Evolutionary conservation across 306 rosid genomes (phyloP).

Genomic region (Neltuma alba): DNA sequence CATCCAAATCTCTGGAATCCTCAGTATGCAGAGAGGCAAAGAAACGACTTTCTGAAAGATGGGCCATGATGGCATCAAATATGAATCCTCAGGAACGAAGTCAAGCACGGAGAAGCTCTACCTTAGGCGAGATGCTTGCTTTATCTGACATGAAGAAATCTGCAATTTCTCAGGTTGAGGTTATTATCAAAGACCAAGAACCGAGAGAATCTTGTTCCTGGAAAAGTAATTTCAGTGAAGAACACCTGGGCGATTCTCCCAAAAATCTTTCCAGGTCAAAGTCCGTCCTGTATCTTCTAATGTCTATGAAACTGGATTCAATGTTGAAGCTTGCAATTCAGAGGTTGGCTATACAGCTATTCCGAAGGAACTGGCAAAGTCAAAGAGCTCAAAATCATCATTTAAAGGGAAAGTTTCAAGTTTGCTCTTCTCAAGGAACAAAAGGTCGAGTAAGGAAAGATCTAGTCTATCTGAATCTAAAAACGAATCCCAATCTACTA

Average conservation of each 20-base stretch:
- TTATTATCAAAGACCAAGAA: slow-evolving; percentile 51
- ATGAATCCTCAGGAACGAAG: slow-evolving; percentile 65
- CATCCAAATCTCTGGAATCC: slow-evolving; percentile 85
- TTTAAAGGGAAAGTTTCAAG: slow-evolving; percentile 86
- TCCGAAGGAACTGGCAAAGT: slow-evolving; percentile 52
- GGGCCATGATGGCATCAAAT: slow-evolving; percentile 75
- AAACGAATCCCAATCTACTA: slow-evolving; percentile 42
- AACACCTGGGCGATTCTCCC: slow-evolving; percentile 45
- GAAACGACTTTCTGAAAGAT: slow-evolving; percentile 93
- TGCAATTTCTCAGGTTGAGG: slow-evolving; percentile 43
- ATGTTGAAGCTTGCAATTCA: slow-evolving; percentile 53
- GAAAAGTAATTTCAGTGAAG: slow-evolving; percentile 51
- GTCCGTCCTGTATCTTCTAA: slow-evolving; percentile 67
- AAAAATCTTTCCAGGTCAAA: slow-evolving; percentile 78
- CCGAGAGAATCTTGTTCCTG: slow-evolving; percentile 52
- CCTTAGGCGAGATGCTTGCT: slow-evolving; percentile 96
- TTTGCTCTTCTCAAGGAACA: slow-evolving; percentile 81
- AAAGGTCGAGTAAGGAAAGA: slow-evolving; percentile 74
- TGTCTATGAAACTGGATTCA: slow-evolving; percentile 43
- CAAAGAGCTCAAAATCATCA: slow-evolving; percentile 72
- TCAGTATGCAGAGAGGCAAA: slow-evolving; percentile 93
- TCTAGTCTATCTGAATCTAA: slow-evolving; percentile 44
- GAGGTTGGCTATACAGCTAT: slow-evolving; percentile 43
- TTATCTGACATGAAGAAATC: slow-evolving; percentile 70
- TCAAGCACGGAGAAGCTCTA: slow-evolving; percentile 61